Conservation (phyloP, 2,329 filamentous ascomycete genomes). For the Ophidiomyces ophidiicola region DNA sequence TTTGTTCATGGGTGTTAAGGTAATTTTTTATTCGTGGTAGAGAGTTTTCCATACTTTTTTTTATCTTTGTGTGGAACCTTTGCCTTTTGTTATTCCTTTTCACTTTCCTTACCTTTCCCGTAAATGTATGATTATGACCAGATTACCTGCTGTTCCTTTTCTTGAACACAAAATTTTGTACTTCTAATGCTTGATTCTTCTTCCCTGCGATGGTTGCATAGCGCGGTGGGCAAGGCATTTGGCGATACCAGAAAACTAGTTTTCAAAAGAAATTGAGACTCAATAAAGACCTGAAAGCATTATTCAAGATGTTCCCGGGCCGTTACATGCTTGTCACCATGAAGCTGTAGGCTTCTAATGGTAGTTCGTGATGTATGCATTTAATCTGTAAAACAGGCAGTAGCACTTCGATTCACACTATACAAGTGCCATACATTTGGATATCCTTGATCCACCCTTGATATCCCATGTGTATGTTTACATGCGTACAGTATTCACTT, state of each 20-base stretch:
- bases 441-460: too few species aligned
- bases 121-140: constrained; percentile 6
- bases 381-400: too few species aligned
- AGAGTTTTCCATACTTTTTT: not conserved
- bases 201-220: constrained; percentile 7
- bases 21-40: not conserved
- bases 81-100: not conserved
- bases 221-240: constrained; percentile 5
- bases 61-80: not conserved
- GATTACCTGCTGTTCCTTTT: not conserved
- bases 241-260: too few species aligned
- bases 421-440: too few species aligned
- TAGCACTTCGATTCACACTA: too few species aligned
- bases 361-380: too few species aligned
- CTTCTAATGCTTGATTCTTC: not conserved
- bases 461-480: too few species aligned
- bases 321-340: too few species aligned
- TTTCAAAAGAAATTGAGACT: too few species aligned
- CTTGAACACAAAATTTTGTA: not conserved
- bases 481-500: too few species aligned
- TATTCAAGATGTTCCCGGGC: not conserved
- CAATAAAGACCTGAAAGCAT: not conserved
- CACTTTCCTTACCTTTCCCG: not conserved
- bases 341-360: too few species aligned
- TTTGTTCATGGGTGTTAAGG: constrained; percentile 44